Evolutionary conservation across 306 rosid genomes (phyloP), one percentile per base, ranked within the genome.

Genomic region (Carpinus viminea): DNA sequence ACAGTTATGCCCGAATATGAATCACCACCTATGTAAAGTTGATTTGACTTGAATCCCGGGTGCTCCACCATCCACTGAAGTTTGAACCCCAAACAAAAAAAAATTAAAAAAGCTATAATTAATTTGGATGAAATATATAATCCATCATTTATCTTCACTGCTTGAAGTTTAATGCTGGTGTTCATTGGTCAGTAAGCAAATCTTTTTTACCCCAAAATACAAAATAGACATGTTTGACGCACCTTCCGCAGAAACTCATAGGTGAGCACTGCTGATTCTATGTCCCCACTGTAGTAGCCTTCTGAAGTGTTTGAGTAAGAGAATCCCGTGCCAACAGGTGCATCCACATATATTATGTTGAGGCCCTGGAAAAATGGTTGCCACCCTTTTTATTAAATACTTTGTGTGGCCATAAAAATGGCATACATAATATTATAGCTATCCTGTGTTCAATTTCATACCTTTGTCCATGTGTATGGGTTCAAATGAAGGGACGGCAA

Each of bases 241-340:
- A 74, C 83, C 74, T 43, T 80, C 48, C 73, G 66, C 0, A 80
- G 78, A 74, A 79, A 80, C 79, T 74, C 60, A 74, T 52, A 47
- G 51, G 52, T 65, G 53, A 74, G 79, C 7, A 20, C 59, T 52
- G 72, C 83, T 2, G 83, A 38, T 13, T 66, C 47, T 16, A 41
- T 15, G 18, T 80, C 83, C 34, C 76, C 75, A 41, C 50, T 17
- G 57, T 68, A 15, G 28, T 80, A 80, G 21, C 79, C 79, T 80
- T 78, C 76, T 7, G 38, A 68, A 38, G 76, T 78, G 13, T n/a
- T 70, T 9, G 82, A 78, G 61, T 78, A 80, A 26, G 83, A 80
- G 59, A 80, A 80, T 43, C 79, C 83, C 36, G 79, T 74, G 47
- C 83, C 79, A 74, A 74, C 79, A 2, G 83, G 83, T 65, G 79